These are phyloP conservation scores for Hypoxylon sp. DNA, from an alignment of 2,329 filamentous ascomycete genomes.

Conservation along the genomic window DNA sequence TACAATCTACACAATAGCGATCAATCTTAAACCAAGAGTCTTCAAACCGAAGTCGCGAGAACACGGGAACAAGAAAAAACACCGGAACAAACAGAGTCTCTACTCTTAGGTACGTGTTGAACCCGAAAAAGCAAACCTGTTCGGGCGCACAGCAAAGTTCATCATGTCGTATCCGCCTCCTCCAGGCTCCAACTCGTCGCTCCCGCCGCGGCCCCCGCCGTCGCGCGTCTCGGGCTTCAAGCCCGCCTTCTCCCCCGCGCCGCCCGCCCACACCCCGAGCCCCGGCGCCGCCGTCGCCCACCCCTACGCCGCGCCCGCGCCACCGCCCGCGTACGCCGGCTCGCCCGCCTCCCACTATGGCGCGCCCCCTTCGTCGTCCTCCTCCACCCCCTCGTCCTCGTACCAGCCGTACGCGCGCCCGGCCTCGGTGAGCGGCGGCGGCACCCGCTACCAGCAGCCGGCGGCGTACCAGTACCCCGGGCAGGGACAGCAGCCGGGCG, in stretches of 20 bases:
- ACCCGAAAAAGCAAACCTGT: conserved; percentile 41
- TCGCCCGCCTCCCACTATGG: conserved; percentile 56
- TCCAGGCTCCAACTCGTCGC: conserved; percentile 74
- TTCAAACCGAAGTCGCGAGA: not conserved
- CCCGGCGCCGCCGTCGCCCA: conserved; percentile 42
- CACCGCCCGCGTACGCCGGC: conserved; percentile 49
- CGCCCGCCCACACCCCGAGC: conserved; percentile 43
- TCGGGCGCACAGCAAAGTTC: conserved; percentile 59
- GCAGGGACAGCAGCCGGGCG: conserved; percentile 34
- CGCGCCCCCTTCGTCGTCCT: conserved; percentile 42
- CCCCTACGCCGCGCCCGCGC: conserved; percentile 49
- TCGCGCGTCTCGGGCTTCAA: conserved; percentile 58
- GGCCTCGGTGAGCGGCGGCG: conserved; percentile 28
- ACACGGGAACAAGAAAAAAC: conserved; percentile 32
- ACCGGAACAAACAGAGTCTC: conserved; percentile 5
- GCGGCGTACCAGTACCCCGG: conserved; percentile 42
- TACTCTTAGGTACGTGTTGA: conserved; percentile 62
- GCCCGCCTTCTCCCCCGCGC: conserved; percentile 58
- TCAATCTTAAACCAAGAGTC: not conserved
- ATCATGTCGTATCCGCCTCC: conserved; percentile 88
- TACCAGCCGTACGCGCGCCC: conserved; percentile 49
- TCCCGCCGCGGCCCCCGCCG: conserved; percentile 80
- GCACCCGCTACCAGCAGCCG: conserved; percentile 22
- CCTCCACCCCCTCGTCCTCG: too few species aligned
- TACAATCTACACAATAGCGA: not conserved